Percentiles rank a stretch among this genome's conserved stretches.
Conservation (phyloP, 768 basidiomycete genomes). For the Amanita exitialis region DNA sequence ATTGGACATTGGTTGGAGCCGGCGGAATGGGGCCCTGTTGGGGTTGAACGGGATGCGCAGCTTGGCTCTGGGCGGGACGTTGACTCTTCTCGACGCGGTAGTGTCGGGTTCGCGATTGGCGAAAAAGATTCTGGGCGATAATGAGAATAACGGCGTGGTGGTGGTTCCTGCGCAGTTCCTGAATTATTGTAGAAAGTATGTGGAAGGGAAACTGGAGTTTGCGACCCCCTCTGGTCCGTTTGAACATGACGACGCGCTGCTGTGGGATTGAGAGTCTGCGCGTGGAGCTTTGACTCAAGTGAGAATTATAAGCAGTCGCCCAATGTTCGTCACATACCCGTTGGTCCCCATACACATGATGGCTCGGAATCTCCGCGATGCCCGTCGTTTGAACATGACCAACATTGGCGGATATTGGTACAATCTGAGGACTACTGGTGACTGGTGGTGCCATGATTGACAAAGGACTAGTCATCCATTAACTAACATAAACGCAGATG, state of each 20-base stretch:
- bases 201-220: neutral
- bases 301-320: neutral
- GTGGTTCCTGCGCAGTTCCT: neutral
- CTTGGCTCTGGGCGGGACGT: neutral
- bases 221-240: neutral
- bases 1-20: neutral
- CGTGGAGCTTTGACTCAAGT: neutral
- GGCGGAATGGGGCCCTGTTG: neutral
- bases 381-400: neutral
- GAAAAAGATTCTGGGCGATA: neutral
- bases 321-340: neutral
- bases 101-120: neutral
- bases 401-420: neutral
- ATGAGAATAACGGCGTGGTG: neutral
- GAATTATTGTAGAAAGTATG: neutral
- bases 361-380: neutral
- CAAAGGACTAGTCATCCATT: neutral
- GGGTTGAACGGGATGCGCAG: neutral
- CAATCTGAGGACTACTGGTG: neutral
- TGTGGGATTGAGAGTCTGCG: neutral
- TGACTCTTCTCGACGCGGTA: neutral
- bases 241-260: neutral
- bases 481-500: neutral
- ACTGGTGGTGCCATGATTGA: neutral
- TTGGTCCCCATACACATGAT: neutral